Conservation (phyloP, 345 rosid species). For the Brassica napus region Da-Ae NC_063437.1:18680501-18681000, state of each 20-base stretch:
- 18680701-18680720: slow-evolving; percentile 9
- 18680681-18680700: not conserved
- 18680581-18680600: not conserved
- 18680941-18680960: slow-evolving; percentile 18
- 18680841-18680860: too few relatives aligned
- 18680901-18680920: too few relatives aligned
- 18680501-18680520: not conserved
- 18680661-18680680: not conserved
- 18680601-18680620: too few relatives aligned
- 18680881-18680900: too few relatives aligned
- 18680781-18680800: too few relatives aligned
- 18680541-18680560: not conserved
- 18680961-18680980: slow-evolving; percentile 75
- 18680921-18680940: too few relatives aligned
- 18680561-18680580: not conserved
- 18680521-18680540: not conserved
- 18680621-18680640: not conserved
- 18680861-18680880: too few relatives aligned
- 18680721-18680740: slow-evolving; percentile 1
- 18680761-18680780: slow-evolving; percentile 48
- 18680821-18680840: too few relatives aligned
- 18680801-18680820: too few relatives aligned
- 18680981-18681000: slow-evolving; percentile 84
- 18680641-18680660: not conserved
- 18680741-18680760: not conserved